Evolutionary conservation across 768 basidiomycete species (phyloP).

Genomic region (Hygrocybe punicea): DNA sequence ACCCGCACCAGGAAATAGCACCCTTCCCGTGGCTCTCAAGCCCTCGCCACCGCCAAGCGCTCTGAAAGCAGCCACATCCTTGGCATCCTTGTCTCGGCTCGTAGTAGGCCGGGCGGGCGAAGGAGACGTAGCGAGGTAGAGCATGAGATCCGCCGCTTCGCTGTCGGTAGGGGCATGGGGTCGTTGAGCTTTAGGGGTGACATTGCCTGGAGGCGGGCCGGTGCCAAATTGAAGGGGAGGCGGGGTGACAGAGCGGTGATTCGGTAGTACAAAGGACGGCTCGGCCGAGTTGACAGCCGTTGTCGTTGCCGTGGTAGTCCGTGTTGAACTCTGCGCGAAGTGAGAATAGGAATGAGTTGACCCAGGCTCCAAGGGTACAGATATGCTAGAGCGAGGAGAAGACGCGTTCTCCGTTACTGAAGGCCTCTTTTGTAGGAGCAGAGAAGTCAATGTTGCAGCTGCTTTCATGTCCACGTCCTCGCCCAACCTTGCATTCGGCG

Average conservation of each 20-base stretch:
- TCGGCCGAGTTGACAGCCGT: conserved; percentile 40
- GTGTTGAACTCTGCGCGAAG: conserved; percentile 64
- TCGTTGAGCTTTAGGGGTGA: conserved; percentile 2
- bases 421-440: conserved; percentile 63
- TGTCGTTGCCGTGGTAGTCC: conserved; percentile 44
- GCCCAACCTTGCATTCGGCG: conserved; percentile 43
- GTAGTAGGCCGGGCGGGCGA: conserved; percentile 65
- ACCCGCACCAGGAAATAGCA: conserved; percentile 56
- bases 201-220: neutral
- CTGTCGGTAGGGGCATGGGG: conserved; percentile 54
- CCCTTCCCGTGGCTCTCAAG: conserved; percentile 61
- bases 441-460: conserved; percentile 72
- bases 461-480: conserved; percentile 75
- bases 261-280: conserved; percentile 28
- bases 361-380: conserved; percentile 54
- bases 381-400: conserved; percentile 48
- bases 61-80: conserved; percentile 56
- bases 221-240: conserved; percentile 10
- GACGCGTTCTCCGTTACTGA: conserved; percentile 36
- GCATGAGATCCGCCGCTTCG: conserved; percentile 83
- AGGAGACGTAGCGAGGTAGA: conserved; percentile 81
- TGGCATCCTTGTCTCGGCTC: conserved; percentile 41
- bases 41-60: conserved; percentile 47
- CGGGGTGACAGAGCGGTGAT: conserved; percentile 30
- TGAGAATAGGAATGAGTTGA: conserved; percentile 61